Evolutionary conservation across 2,329 filamentous ascomycete genomes (phyloP), one percentile per base, ranked within the genome.

Genomic region (Epichloe coenophiala): DNA sequence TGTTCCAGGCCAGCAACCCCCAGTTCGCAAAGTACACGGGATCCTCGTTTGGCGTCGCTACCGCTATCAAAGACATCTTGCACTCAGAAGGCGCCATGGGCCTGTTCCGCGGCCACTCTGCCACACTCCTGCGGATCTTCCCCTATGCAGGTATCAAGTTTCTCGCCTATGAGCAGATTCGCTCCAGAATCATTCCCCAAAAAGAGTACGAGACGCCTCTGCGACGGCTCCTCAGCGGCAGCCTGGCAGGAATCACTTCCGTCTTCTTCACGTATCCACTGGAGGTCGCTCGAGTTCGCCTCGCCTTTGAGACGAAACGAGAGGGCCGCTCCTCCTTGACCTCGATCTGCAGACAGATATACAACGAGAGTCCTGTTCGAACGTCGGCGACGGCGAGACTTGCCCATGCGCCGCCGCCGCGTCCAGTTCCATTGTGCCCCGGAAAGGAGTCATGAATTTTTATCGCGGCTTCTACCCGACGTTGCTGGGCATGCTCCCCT

Each of bases 61-160:
- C 77, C 17, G 90, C 93, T 27, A 85, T 97, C 67, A 78, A 78
- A 58, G 86, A 90, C 60, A 97, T 98, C 55, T 87, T 93, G 60
- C 70, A 67, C 21, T 73, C 80, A 44, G 86, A 94, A 55, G 93
- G 93, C 38, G 57, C 78, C 2, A 65, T 74, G 11, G 93, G 93
- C 1, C 75, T 98, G 6, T 98, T 89, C 69, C 85, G 93, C 48
- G 93, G 93, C 6, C 93, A 98, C 66, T 96, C 89, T 4, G 93
- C 90, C 3, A 98, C 93, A 0, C 73, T 98, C 3, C 75, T 97
- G 48, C 84, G 93, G 56, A 95, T 98, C 55, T 98, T 97, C 60
- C 93, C 5, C 5, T 98, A 98, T 66, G 93, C 91, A 15, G 91
- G 87, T 44, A 95, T 97, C 68, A 98, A 98, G 63, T 98, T 98